Base-by-base conservation (phyloP, 2,329 filamentous ascomycete genomes). In the Paracoccidioides brasiliensis region DNA sequence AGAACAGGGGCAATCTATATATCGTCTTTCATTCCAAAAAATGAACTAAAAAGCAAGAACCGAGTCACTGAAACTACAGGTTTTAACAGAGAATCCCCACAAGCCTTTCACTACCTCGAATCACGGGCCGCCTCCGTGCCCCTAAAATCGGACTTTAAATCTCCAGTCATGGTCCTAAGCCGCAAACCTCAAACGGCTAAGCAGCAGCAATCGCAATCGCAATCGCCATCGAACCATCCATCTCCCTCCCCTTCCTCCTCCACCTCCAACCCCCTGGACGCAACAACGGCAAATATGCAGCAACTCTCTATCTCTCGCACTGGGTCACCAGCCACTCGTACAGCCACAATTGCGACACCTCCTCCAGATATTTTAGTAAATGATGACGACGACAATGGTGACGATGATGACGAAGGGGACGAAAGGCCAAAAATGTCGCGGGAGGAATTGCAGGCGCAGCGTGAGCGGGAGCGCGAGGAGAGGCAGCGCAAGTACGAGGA, bases 401-500 rank as follows among this genome's bases (percentile, higher is more conserved):
- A 78, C 35, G 83, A 84, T 9, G 84, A 87, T 44, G 86, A 83
- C 32, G 81, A 86, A 54, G 80, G 84, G 32, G 80, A 82, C 55
- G 71, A 74, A 51, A 80, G 81, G 59, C 75, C 78, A 22, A 82
- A 83, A 62, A 80, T 82, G 45, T 86, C 82, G 0, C 80, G 85
- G 3, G 87, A 91, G 63, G 86, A 95, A 73, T 80, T 90, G 38
- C 83, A 86, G 59, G 80, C 90, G 54, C 82, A 89, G 67, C 79
- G 80, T 32, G 46, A 49, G n/a, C 49, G 49, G 51, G 88, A 95
- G 63, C 80, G 83, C 8, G 90, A 94, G 66, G 90, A 95, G 73
- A 95, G 93, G 74, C 87, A 95, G 74, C 83, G 83, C 56, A 86
- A 86, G 58, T 96, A 96, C 68, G 87, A 94, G 58, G 90, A 95